Evolutionary conservation across 2,329 filamentous ascomycete genomes (phyloP).

Genomic region (Scedosporium boydii): DNA sequence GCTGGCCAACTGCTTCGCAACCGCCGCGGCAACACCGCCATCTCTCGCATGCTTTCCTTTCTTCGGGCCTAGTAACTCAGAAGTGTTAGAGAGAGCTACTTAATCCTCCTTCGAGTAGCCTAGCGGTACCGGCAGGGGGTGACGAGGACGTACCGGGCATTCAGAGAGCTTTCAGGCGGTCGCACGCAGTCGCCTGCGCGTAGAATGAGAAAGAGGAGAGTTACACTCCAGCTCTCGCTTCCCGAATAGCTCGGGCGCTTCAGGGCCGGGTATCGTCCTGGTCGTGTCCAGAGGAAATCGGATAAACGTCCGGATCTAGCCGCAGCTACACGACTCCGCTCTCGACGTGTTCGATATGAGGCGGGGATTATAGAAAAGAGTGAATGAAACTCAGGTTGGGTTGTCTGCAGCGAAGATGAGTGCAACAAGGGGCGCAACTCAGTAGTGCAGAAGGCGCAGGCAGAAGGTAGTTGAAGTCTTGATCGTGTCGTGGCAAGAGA

Average conservation of each 20-base stretch:
- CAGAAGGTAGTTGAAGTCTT: not conserved
- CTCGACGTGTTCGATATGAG: not conserved
- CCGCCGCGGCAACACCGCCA: slow-evolving; percentile 41
- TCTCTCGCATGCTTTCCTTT: slow-evolving; percentile 48
- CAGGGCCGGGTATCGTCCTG: not conserved
- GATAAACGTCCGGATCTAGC: not conserved
- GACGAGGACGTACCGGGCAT: slow-evolving; percentile 3
- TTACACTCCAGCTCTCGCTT: not conserved
- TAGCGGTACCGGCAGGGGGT: not conserved
- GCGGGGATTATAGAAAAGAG: not conserved
- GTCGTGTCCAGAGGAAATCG: too few relatives aligned
- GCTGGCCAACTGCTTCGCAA: slow-evolving; percentile 41
- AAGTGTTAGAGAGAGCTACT: not conserved
- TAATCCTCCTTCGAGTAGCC: not conserved
- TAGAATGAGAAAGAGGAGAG: not conserved
- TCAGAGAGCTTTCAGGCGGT: slow-evolving; percentile 1
- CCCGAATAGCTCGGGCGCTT: not conserved
- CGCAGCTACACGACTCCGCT: not conserved
- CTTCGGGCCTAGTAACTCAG: slow-evolving; percentile 29
- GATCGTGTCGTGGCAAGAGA: not conserved
- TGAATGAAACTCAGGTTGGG: not conserved
- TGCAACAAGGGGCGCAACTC: not conserved
- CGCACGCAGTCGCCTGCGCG: slow-evolving; percentile 3
- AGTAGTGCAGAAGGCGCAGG: not conserved
- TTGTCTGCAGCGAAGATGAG: not conserved